A percentile compares a stretch with the other conserved stretches of the same genome.
These are phyloP conservation scores for Aphanocladium album DNA, from an alignment of 2,329 filamentous ascomycete genomes.

Conservation along the genomic window DNA sequence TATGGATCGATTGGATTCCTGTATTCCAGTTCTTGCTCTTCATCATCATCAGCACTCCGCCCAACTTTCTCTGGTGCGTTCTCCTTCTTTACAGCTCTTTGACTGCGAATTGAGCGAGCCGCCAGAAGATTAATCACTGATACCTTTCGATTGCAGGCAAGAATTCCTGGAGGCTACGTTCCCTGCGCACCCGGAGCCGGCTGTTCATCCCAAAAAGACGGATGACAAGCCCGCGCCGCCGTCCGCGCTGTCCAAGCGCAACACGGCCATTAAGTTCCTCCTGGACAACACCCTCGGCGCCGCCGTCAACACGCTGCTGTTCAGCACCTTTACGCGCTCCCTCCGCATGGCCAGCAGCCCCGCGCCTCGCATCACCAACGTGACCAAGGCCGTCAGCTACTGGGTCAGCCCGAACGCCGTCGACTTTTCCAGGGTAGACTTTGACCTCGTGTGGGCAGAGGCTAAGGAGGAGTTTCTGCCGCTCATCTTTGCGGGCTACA, in stretches of 20 bases:
- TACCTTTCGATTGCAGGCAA: constrained; percentile 48
- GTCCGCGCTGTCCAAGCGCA: constrained; percentile 50
- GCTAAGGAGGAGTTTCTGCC: constrained; percentile 54
- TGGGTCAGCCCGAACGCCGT: constrained; percentile 36
- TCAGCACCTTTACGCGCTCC: constrained; percentile 54
- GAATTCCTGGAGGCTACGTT: constrained; percentile 69
- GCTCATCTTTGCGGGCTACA: constrained; percentile 62
- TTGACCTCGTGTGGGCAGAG: constrained; percentile 37
- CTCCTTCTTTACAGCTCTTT: background rate
- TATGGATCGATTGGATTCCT: constrained; percentile 60
- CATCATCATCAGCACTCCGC: constrained; percentile 67
- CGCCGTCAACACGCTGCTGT: constrained; percentile 59
- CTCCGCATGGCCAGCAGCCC: constrained; percentile 46
- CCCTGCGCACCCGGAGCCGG: constrained; percentile 56
- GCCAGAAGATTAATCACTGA: background rate
- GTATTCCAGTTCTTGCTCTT: constrained; percentile 75
- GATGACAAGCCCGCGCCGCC: constrained; percentile 35
- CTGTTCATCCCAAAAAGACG: constrained; percentile 29
- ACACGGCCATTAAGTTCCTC: constrained; percentile 61
- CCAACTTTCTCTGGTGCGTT: constrained; percentile 74
- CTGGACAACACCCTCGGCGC: constrained; percentile 67
- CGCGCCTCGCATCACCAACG: constrained; percentile 31
- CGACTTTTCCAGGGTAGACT: constrained; percentile 42
- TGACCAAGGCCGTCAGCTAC: constrained; percentile 30
- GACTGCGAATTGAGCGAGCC: too few species aligned